A percentile compares a stretch with the other conserved stretches of the same genome.
Evolutionary conservation across 495 filamentous ascomycete genomes (phyloP).

Genomic region (Neurospora hispaniola): DNA sequence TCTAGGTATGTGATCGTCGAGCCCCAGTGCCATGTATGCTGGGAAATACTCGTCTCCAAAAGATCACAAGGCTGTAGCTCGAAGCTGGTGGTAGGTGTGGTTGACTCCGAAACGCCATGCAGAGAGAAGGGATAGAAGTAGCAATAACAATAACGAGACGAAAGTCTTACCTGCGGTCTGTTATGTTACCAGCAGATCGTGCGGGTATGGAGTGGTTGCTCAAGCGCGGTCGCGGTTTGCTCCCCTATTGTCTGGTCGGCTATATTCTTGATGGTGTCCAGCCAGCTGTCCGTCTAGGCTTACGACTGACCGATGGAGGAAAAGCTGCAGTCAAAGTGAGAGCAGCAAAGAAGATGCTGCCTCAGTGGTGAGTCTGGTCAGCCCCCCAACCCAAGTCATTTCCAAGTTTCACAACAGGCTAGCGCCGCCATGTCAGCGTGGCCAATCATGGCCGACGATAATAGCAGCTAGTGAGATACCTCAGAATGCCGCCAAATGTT

Average conservation of each 20-base stretch:
- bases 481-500: neutral
- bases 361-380: neutral
- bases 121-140: neutral
- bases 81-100: neutral
- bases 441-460: neutral
- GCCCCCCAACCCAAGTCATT: neutral
- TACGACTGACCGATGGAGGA: neutral
- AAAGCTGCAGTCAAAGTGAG: neutral
- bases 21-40: neutral
- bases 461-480: neutral
- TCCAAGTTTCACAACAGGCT: neutral
- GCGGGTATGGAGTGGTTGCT: neutral
- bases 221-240: neutral
- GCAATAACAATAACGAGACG: neutral
- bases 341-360: neutral
- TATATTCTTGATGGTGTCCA: neutral
- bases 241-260: neutral
- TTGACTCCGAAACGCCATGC: neutral
- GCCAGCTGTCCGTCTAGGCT: neutral
- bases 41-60: neutral
- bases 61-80: neutral
- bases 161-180: neutral
- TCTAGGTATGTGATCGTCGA: neutral
- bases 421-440: neutral
- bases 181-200: neutral